Conservation (phyloP, 208 protist genomes). For the Entamoeba invadens region DNA sequence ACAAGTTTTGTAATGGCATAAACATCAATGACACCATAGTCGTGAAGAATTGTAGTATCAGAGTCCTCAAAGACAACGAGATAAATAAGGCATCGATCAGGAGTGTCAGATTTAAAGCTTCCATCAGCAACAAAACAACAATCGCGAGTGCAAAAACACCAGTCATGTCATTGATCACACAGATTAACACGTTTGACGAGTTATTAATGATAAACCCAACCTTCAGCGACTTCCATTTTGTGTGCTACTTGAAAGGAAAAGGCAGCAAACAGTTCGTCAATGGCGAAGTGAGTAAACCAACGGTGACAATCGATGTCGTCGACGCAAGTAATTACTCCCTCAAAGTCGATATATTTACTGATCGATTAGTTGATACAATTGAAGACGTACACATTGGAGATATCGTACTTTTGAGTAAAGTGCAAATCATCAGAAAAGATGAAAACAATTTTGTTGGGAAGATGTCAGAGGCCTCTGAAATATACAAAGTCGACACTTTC, state of each 20-base stretch:
- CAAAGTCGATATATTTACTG: neutral
- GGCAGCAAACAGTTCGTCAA: neutral
- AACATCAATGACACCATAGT: neutral
- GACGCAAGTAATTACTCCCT: neutral
- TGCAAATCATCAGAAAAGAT: neutral
- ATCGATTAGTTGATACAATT: neutral
- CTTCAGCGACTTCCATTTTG: neutral
- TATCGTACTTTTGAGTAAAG: neutral
- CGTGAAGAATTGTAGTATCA: neutral
- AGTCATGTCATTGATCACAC: neutral
- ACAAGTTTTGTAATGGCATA: neutral
- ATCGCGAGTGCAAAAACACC: neutral
- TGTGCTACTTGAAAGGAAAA: neutral
- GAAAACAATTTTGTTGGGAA: neutral
- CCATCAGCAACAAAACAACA: neutral
- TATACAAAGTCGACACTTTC: neutral
- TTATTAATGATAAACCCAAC: neutral
- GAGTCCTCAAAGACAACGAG: neutral
- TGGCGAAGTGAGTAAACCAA: neutral
- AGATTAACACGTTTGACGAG: neutral
- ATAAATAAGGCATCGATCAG: neutral
- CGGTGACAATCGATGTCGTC: neutral
- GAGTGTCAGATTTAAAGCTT: neutral
- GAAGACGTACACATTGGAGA: neutral
- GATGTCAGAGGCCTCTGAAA: neutral